Conservation (phyloP, 2,329 filamentous ascomycete species). For the Cladobotryum mycophilum region DNA sequence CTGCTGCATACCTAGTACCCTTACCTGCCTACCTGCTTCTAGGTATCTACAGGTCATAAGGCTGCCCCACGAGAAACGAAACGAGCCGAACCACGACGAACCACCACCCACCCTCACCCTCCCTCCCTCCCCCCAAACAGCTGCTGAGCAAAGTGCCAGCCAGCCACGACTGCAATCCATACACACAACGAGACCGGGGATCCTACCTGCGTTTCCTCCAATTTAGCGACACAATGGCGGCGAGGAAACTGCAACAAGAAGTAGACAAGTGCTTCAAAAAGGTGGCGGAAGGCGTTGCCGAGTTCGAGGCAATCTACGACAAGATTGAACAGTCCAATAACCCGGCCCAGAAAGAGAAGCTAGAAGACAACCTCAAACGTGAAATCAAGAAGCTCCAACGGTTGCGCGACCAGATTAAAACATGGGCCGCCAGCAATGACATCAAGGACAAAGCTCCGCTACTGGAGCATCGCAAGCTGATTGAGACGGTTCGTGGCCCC, state of each 20-base stretch:
- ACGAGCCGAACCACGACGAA: neutral
- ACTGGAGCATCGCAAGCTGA: conserved; percentile 87
- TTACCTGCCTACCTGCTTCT: too few relatives aligned
- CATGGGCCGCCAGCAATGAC: conserved; percentile 96
- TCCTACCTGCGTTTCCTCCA: too few relatives aligned
- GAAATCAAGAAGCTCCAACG: conserved; percentile 99
- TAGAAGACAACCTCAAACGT: conserved; percentile 95
- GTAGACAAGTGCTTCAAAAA: conserved; percentile 99
- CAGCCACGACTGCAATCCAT: too few relatives aligned
- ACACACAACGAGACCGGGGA: too few relatives aligned
- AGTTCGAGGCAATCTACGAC: conserved; percentile 93
- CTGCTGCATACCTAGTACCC: too few relatives aligned
- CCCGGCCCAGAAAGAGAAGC: conserved; percentile 93
- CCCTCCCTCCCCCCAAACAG: neutral
- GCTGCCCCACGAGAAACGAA: neutral
- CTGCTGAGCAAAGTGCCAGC: neutral
- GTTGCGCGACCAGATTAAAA: conserved; percentile 97
- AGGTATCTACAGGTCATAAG: too few relatives aligned
- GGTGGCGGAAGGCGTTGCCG: conserved; percentile 83
- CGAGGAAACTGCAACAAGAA: conserved; percentile 93
- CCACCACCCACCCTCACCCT: too few relatives aligned
- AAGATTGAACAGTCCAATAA: conserved; percentile 94
- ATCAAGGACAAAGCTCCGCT: conserved; percentile 99
- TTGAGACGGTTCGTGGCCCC: conserved; percentile 74
- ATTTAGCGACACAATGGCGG: conserved; percentile 64